These are phyloP conservation scores for Ustilago vetiveriae DNA, from an alignment of 1,284 basidiomycete species.

Conservation along the genomic window DNA sequence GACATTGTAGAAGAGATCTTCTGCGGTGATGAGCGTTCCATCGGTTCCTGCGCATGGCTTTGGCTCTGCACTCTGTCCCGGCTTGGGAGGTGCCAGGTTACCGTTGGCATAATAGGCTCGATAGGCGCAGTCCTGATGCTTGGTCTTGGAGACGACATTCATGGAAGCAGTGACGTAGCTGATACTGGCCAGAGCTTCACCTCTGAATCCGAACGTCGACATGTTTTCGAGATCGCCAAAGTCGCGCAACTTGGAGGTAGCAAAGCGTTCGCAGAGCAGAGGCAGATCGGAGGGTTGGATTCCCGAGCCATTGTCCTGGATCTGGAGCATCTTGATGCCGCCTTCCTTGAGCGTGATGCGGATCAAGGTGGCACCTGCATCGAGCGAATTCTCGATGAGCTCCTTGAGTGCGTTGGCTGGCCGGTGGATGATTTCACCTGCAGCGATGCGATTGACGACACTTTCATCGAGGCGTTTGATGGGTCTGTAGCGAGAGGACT, in stretches of 20 bases:
- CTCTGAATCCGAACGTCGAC: slow-evolving; percentile 94
- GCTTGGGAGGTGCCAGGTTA: slow-evolving; percentile 44
- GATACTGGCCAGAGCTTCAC: slow-evolving; percentile 95
- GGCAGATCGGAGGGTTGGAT: slow-evolving; percentile 81
- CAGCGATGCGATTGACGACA: slow-evolving; percentile 75
- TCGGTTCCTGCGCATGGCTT: slow-evolving; percentile 92
- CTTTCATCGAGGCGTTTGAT: slow-evolving; percentile 68
- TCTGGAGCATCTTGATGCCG: slow-evolving; percentile 92
- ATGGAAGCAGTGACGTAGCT: slow-evolving; percentile 88
- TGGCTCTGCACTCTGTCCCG: slow-evolving; percentile 69
- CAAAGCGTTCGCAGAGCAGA: slow-evolving; percentile 92
- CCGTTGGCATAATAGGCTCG: slow-evolving; percentile 60
- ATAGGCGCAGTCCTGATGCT: slow-evolving; percentile 56
- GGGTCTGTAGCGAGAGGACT: slow-evolving; percentile 30
- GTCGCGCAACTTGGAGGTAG: slow-evolving; percentile 88
- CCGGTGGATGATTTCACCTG: slow-evolving; percentile 86
- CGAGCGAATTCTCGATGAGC: slow-evolving; percentile 91
- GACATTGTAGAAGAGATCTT: slow-evolving; percentile 95
- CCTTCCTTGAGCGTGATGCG: slow-evolving; percentile 92
- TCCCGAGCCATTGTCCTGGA: slow-evolving; percentile 95
- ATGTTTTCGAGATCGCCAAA: slow-evolving; percentile 89
- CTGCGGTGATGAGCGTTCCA: slow-evolving; percentile 90
- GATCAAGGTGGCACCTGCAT: slow-evolving; percentile 88
- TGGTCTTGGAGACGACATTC: slow-evolving; percentile 81
- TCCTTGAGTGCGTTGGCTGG: slow-evolving; percentile 97